Evolutionary conservation across 1,139 yeast genomes (phyloP).

Genomic region (Pichia sp.): DNA sequence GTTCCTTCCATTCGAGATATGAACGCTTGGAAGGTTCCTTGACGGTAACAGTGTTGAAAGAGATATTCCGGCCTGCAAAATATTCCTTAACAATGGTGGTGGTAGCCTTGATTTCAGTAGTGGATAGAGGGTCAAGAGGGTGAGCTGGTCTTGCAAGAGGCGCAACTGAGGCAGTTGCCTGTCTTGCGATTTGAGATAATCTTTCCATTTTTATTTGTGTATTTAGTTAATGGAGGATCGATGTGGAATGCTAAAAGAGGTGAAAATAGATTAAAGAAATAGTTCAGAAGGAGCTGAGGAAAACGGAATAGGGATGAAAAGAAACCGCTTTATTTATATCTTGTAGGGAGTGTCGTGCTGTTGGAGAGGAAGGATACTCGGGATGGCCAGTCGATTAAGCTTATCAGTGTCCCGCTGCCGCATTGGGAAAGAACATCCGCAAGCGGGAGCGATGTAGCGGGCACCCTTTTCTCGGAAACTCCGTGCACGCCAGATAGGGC

Average conservation of each 20-base stretch:
- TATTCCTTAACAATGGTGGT: conserved; percentile 42
- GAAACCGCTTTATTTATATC: background rate
- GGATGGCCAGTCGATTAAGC: background rate
- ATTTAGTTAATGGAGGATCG: background rate
- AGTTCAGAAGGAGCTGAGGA: background rate
- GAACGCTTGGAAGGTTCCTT: conserved; percentile 66
- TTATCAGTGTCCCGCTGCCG: conserved; percentile 6
- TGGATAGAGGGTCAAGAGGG: conserved; percentile 69
- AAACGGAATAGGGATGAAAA: background rate
- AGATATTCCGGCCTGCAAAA: conserved; percentile 44
- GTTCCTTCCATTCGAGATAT: conserved; percentile 62
- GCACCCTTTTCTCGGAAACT: background rate
- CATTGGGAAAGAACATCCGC: conserved; percentile 7
- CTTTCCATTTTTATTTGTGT: conserved; percentile 49
- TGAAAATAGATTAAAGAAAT: background rate
- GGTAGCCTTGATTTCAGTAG: conserved; percentile 48
- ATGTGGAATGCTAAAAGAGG: background rate
- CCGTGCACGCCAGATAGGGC: background rate
- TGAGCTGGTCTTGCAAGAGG: conserved; percentile 56
- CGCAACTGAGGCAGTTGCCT: conserved; percentile 52
- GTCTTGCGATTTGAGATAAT: conserved; percentile 59
- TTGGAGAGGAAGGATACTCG: background rate
- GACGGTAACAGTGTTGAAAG: conserved; percentile 66
- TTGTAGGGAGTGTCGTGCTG: background rate
- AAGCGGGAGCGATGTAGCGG: background rate